These are phyloP conservation scores for Naganishia friedmannii DNA, from an alignment of 768 basidiomycete species.

Conservation along the genomic window DNA sequence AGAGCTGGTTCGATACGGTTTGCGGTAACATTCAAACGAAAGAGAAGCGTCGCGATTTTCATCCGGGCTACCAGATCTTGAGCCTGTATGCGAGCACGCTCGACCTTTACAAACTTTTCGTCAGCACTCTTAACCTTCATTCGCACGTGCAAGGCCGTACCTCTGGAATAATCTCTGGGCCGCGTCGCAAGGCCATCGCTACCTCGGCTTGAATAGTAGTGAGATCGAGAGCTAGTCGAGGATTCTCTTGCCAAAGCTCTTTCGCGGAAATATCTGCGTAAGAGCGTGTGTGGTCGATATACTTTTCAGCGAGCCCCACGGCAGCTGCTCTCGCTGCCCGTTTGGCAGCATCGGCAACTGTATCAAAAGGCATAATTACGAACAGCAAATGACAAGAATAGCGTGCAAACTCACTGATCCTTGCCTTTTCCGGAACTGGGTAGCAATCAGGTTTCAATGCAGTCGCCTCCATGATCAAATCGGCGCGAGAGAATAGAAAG, in stretches of 20 bases:
- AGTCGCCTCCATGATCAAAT: conserved; percentile 33
- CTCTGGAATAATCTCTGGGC: neutral
- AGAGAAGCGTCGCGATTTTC: conserved; percentile 2
- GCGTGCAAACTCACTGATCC: neutral
- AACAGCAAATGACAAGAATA: neutral
- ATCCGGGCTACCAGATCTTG: neutral
- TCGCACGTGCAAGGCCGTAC: neutral
- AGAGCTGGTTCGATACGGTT: neutral
- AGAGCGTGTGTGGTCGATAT: neutral
- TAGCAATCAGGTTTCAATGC: conserved; percentile 14
- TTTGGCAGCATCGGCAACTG: conserved; percentile 4
- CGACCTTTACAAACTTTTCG: neutral
- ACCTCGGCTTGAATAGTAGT: neutral
- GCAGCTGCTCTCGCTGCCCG: conserved; percentile 3
- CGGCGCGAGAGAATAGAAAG: conserved; percentile 38
- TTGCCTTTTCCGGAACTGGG: neutral
- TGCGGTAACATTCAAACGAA: conserved; percentile 8
- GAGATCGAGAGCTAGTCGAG: conserved; percentile 1
- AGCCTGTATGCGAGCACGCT: neutral
- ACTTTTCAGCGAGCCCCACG: conserved; percentile 4
- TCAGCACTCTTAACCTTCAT: neutral
- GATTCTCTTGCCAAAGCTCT: conserved; percentile 1
- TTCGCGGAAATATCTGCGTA: neutral
- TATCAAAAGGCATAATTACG: neutral
- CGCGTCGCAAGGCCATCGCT: conserved; percentile 3